phyloP scores from a whole-genome alignment of 176 grass and related monocot species.

The Cenchrus americanus region DNA sequence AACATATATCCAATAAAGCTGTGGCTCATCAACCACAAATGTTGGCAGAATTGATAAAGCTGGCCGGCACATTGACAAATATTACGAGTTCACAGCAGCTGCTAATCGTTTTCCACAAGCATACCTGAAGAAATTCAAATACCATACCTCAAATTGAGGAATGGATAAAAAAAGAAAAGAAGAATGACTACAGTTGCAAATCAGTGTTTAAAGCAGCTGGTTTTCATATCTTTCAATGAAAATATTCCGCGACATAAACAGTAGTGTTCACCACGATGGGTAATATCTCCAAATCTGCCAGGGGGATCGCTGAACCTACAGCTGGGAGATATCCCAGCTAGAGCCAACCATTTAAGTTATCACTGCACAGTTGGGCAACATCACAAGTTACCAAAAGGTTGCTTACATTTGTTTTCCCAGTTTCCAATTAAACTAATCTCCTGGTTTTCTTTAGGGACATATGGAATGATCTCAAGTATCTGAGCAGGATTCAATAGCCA shows the following conservation, averaged over 20 bases:
- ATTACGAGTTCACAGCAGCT: background rate
- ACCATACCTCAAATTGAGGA: background rate
- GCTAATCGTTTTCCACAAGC: background rate
- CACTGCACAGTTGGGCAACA: conserved; percentile 28
- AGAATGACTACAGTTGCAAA: background rate
- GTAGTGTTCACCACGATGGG: conserved; percentile 39
- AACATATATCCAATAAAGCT: background rate
- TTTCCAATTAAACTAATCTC: conserved; percentile 6
- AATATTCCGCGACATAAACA: background rate
- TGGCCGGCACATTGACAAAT: background rate
- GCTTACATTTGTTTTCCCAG: background rate
- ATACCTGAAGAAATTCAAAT: background rate
- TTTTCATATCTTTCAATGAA: conserved; percentile 27
- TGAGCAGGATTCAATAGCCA: conserved; percentile 22
- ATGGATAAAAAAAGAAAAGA: background rate
- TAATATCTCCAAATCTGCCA: conserved; percentile 12
- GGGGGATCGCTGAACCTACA: background rate
- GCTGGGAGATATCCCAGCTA: conserved; percentile 25
- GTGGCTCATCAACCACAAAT: background rate
- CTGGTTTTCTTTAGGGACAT: conserved; percentile 4
- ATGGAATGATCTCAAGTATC: conserved; percentile 25
- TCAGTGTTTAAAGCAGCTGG: background rate
- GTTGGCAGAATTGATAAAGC: background rate
- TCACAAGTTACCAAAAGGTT: background rate
- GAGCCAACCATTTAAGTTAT: background rate